phyloP scores from a whole-genome alignment of 148 eudicot genomes.

The Vaccinium darrowii region DNA sequence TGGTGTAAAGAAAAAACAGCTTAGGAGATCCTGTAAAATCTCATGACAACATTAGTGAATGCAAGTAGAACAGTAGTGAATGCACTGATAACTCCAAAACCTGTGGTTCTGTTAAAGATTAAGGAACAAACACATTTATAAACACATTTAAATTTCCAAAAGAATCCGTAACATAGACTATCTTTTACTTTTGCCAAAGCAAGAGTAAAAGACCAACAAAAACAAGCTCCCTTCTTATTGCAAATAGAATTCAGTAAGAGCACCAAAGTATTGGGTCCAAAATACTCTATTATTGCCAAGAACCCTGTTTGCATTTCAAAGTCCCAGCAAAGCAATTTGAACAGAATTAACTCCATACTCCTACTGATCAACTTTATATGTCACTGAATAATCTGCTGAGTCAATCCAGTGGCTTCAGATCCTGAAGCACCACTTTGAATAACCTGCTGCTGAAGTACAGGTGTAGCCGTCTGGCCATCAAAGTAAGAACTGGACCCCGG shows the following conservation, averaged over 20 bases:
- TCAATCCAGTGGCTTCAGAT: background rate
- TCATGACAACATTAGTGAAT: too few relatives aligned
- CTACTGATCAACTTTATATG: background rate
- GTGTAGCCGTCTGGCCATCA: slow-evolving; percentile 7
- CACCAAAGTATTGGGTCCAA: slow-evolving; percentile 1
- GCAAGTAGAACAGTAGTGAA: background rate
- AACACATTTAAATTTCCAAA: too few relatives aligned
- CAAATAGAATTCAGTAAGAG: background rate
- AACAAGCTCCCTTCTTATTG: slow-evolving; percentile 9
- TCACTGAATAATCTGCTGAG: slow-evolving; percentile 2
- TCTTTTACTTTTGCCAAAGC: background rate
- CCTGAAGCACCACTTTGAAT: background rate
- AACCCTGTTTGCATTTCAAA: slow-evolving; percentile 11
- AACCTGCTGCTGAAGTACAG: background rate
- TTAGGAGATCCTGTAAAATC: background rate
- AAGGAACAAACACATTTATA: background rate
- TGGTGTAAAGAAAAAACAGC: background rate
- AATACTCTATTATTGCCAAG: background rate
- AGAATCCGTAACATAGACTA: too few relatives aligned
- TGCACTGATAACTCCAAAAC: background rate
- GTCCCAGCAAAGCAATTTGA: background rate
- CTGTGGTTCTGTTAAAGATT: background rate
- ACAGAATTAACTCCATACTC: slow-evolving; percentile 3
- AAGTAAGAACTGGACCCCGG: slow-evolving; percentile 11
- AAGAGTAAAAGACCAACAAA: background rate